Evolutionary conservation across 2,329 filamentous ascomycete species (phyloP).

Genomic region (Pseudocercospora eumusae): DNA sequence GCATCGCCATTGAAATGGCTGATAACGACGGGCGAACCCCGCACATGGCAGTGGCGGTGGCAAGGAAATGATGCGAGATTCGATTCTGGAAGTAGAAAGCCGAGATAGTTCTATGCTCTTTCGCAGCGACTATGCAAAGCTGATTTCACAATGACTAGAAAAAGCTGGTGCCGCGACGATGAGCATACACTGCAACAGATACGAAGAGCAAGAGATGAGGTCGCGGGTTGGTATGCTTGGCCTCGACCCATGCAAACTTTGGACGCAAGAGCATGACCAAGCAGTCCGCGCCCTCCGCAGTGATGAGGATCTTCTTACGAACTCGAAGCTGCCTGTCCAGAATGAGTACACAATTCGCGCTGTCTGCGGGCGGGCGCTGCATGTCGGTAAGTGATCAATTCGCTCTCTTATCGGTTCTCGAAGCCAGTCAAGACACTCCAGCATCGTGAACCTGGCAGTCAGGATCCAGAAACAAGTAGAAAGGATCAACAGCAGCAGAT

Average conservation of each 20-base stretch:
- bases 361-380: too few relatives aligned
- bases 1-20: too few relatives aligned
- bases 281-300: background rate
- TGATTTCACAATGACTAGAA: too few relatives aligned
- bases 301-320: background rate
- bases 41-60: too few relatives aligned
- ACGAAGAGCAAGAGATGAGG: background rate
- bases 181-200: background rate
- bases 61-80: background rate
- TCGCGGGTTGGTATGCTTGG: background rate
- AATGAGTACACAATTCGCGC: too few relatives aligned
- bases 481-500: slow-evolving; percentile 1
- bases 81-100: background rate
- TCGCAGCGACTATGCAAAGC: background rate
- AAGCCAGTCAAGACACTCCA: background rate
- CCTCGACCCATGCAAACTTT: background rate
- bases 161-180: background rate
- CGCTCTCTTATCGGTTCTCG: background rate
- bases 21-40: too few relatives aligned
- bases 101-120: background rate
- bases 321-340: background rate
- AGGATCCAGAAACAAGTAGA: slow-evolving; percentile 1
- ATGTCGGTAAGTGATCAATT: too few relatives aligned
- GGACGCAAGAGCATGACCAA: too few relatives aligned
- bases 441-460: slow-evolving; percentile 1